Base-by-base conservation (phyloP, 306 rosid genomes). In the Mimosa pudica region DNA sequence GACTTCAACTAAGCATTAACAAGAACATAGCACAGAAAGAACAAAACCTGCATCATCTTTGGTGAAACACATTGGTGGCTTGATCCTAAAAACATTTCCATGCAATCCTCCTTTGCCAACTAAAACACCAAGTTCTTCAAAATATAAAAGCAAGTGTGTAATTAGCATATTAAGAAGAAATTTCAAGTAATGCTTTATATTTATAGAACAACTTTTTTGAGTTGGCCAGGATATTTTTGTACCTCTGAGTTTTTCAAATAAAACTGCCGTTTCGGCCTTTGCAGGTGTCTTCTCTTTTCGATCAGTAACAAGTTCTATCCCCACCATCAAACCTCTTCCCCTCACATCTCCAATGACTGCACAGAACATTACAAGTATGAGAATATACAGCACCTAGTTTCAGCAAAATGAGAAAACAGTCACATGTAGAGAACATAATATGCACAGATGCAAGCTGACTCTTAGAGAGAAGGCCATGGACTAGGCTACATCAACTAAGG, bases 31-130 rank as follows among this genome's bases (percentile, higher is more conserved):
- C 36, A 7, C 67, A 12, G 44, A 60, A 51, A 67, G 57, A 74
- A 73, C 16, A 58, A 54, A 86, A 92, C 98, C 97, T 75, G 98
- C 97, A 67, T 95, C 98, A 36, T 95, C 91, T 87, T 85, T 92
- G 85, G 80, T 82, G 84, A 95, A 95, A 82, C 98, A 92, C 98
- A 92, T 91, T 0, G 98, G 98, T 47, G 98, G 98, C 74, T 93
- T 95, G 75, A 95, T 90, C 84, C 98, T 82, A 75, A 95, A 95
- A 36, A 91, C 96, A 80, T 91, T 91, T 41, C 98, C 98, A 48
- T 91, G 94, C 10, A 93, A 80, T 71, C 97, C 98, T 38, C 98
- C 98, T 85, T 92, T 93, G 69, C 98, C 97, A 68, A 91, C 85
- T 18, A 92, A 91, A 78, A 95, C 66, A 52, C 94, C 98, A 5